Evolutionary conservation across 495 filamentous ascomycete genomes (phyloP).

Genomic region (Tuber umbilicatum): DNA sequence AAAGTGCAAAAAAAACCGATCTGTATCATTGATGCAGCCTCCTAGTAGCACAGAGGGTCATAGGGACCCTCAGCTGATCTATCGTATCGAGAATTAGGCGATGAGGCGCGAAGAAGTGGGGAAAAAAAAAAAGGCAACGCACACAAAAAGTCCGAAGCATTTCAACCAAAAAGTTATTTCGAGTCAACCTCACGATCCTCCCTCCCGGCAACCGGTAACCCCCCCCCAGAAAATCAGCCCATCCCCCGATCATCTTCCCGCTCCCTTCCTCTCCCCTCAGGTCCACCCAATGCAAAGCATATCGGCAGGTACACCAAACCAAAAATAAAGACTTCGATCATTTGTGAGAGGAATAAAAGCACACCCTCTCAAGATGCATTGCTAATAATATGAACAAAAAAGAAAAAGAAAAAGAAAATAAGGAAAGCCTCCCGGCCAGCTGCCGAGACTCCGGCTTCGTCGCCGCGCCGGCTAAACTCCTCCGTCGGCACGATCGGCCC

Average conservation of each 20-base stretch:
- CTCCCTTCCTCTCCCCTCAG: background rate
- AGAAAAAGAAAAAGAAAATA: background rate
- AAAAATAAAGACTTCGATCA: background rate
- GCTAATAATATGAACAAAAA: background rate
- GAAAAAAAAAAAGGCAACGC: background rate
- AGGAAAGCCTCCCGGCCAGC: background rate
- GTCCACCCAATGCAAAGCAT: background rate
- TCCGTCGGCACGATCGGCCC: background rate
- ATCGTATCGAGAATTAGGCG: conserved; percentile 2
- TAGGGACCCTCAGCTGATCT: background rate
- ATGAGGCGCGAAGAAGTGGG: background rate
- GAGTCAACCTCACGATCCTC: background rate
- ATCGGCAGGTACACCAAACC: background rate
- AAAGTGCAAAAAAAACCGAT: background rate
- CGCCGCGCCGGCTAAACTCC: background rate
- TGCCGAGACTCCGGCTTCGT: conserved; percentile 5
- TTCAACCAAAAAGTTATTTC: background rate
- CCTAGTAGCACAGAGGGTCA: background rate
- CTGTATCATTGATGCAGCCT: background rate
- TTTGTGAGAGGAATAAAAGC: background rate
- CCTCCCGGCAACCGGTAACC: background rate
- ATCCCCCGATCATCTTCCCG: background rate
- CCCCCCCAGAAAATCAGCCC: background rate
- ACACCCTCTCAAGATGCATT: background rate
- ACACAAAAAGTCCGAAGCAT: background rate